phyloP scores from a whole-genome alignment of 1,284 basidiomycete species.

The Entoloma clypeatum region DNA sequence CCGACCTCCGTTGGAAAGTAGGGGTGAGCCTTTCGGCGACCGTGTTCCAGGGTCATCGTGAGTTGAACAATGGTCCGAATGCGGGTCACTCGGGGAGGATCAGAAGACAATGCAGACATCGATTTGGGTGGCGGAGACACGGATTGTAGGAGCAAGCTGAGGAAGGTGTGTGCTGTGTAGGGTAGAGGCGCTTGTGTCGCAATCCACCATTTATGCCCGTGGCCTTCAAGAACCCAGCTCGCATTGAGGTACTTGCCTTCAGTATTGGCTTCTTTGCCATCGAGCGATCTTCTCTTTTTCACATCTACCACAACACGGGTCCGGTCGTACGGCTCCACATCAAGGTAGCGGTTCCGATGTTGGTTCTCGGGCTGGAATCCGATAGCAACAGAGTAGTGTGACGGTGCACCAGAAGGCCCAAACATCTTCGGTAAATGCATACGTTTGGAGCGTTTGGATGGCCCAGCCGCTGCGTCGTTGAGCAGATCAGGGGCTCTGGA shows the following conservation, averaged over 20 bases:
- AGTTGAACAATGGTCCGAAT: conserved; percentile 78
- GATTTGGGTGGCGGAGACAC: conserved; percentile 36
- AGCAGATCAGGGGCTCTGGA: conserved; percentile 25
- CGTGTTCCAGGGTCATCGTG: conserved; percentile 63
- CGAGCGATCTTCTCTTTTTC: conserved; percentile 12
- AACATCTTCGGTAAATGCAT: conserved; percentile 13
- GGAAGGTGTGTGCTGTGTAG: conserved; percentile 66
- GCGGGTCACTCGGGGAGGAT: conserved; percentile 29
- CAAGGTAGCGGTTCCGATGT: conserved; percentile 63
- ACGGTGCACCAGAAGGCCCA: conserved; percentile 14
- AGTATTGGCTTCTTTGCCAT: conserved; percentile 17
- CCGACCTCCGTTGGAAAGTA: conserved; percentile 69
- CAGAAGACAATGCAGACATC: conserved; percentile 11
- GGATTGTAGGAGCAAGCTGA: conserved; percentile 60
- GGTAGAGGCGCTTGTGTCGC: conserved; percentile 78
- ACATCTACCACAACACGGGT: conserved; percentile 57
- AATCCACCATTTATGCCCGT: conserved; percentile 76
- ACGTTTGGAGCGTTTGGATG: conserved; percentile 14
- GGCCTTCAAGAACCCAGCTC: conserved; percentile 74
- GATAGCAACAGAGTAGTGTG: conserved; percentile 52
- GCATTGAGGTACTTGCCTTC: conserved; percentile 70
- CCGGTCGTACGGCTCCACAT: conserved; percentile 76
- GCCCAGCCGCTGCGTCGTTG: conserved; percentile 21
- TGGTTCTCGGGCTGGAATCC: conserved; percentile 44
- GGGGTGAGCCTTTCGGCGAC: conserved; percentile 65